Percentiles rank a stretch among this genome's conserved stretches.
Evolutionary conservation across 208 protist genomes (phyloP).

Genomic region (Crithidia brevicula): DNA sequence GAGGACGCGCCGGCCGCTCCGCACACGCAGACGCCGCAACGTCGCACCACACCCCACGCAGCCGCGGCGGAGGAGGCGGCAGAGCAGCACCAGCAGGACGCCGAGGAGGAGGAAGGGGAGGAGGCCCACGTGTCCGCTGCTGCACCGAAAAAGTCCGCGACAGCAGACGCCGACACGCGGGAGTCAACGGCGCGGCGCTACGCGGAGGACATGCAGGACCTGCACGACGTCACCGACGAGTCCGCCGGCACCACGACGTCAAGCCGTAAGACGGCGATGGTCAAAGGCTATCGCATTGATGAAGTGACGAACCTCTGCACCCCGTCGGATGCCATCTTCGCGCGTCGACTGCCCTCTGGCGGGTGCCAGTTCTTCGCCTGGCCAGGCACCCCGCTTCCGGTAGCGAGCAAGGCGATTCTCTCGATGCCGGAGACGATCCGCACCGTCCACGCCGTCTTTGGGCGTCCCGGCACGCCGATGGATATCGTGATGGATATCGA

Average conservation of each 20-base stretch:
- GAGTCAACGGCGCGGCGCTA: slow-evolving; percentile 13
- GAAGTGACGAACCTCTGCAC: slow-evolving; percentile 72
- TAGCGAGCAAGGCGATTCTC: slow-evolving; percentile 73
- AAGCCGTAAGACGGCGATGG: slow-evolving; percentile 71
- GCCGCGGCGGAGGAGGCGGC: not conserved
- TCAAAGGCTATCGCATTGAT: slow-evolving; percentile 82
- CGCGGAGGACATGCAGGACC: slow-evolving; percentile 13
- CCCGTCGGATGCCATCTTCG: slow-evolving; percentile 75
- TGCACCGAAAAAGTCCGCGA: not conserved
- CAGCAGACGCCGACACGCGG: not conserved
- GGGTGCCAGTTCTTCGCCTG: slow-evolving; percentile 92
- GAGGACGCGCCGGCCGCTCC: not conserved
- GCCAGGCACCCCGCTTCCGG: slow-evolving; percentile 73
- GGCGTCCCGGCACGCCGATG: slow-evolving; percentile 66
- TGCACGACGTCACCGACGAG: slow-evolving; percentile 21
- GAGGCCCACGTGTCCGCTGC: not conserved
- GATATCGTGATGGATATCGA: slow-evolving; percentile 89
- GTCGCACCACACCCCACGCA: too few species aligned
- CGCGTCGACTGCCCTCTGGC: slow-evolving; percentile 72
- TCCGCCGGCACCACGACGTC: slow-evolving; percentile 8
- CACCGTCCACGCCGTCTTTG: slow-evolving; percentile 89
- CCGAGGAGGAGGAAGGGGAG: not conserved
- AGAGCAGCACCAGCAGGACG: not conserved
- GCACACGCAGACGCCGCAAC: not conserved
- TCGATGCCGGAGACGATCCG: slow-evolving; percentile 89